Base-by-base conservation (phyloP, 495 filamentous ascomycete species). In the Podospora tetraspora region DNA sequence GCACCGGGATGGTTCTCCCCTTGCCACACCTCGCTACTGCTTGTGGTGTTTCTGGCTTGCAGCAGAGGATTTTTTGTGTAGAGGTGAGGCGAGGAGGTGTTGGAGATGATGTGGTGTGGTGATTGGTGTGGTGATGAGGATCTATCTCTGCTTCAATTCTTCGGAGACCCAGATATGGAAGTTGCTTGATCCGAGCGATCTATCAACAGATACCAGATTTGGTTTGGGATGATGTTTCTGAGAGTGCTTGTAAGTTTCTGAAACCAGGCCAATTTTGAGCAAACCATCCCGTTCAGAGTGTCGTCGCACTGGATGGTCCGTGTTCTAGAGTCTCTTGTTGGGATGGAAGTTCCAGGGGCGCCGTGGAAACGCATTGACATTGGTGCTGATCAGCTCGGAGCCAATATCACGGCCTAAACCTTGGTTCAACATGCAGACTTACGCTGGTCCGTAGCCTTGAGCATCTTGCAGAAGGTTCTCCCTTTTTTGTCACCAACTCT, bases 361-460 rank as follows among this genome's bases (percentile, higher is more conserved):
- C 58, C 64, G 70, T 32, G 65, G 68, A 72, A 70, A 70, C 71
- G 67, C 71, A 72, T 69, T 72, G 71, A 70, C 71, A 30, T 66
- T 57, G 64, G 64, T 25, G 43, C 7, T 22, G 57, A 25, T 23
- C 24, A 59, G 57, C 43, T 52, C 43, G 43, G 37, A 59, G 59
- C 23, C 21, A 25, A 24, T 60, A 23, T 59, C 58, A 59, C 58
- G 22, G 21, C 21, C 23, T 60, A 12, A 24, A 29, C 59, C 6
- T 7, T 60, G 21, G 22, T 24, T 60, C 59, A n/a, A n/a, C 13
- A 43, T 43, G 34, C 34, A 19, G 34, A 13, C 4, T 16, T 43
- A 16, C 34, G 34, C 34, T 43, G 34, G 34, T 37, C 34, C 3
- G 32, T 12, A 12, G 32, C 32, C 32, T 11, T 4, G 32, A 37